Evolutionary conservation across 495 filamentous ascomycete genomes (phyloP).

Genomic region (Trichoderma orchidacearum): DNA sequence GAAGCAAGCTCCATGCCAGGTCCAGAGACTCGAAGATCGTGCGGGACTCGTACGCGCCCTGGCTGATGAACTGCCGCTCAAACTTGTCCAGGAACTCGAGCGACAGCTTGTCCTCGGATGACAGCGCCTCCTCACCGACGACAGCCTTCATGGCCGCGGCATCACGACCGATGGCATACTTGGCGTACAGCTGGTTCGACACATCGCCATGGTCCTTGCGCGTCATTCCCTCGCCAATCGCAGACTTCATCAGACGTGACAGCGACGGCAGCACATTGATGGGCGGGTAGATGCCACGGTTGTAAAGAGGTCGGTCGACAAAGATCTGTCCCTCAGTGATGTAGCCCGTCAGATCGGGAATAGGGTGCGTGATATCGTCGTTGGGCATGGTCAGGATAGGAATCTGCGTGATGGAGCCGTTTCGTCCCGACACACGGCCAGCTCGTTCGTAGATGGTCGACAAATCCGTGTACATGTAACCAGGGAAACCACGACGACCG

Average conservation of each 20-base stretch:
- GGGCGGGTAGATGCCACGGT: slow-evolving; percentile 94
- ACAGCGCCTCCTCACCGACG: slow-evolving; percentile 93
- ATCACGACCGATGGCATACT: slow-evolving; percentile 98
- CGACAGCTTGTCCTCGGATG: slow-evolving; percentile 90
- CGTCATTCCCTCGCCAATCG: slow-evolving; percentile 92
- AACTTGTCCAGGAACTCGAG: slow-evolving; percentile 98
- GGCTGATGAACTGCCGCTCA: slow-evolving; percentile 82
- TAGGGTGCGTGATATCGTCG: slow-evolving; percentile 99
- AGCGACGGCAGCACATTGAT: slow-evolving; percentile 98
- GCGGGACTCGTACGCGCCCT: slow-evolving; percentile 82
- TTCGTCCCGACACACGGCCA: slow-evolving; percentile 92
- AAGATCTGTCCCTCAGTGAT: slow-evolving; percentile 99
- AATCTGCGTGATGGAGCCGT: slow-evolving; percentile 98
- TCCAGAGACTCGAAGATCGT: slow-evolving; percentile 87
- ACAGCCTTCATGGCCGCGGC: slow-evolving; percentile 99
- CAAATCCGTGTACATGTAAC: slow-evolving; percentile 99
- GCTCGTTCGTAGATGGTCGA: slow-evolving; percentile 99
- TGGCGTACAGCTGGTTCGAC: slow-evolving; percentile 98
- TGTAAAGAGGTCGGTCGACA: slow-evolving; percentile 86
- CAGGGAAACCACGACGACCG: slow-evolving; percentile 97
- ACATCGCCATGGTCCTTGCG: slow-evolving; percentile 95
- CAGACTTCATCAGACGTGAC: slow-evolving; percentile 99
- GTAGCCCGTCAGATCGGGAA: slow-evolving; percentile 96
- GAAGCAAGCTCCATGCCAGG: slow-evolving; percentile 86
- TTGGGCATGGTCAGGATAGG: slow-evolving; percentile 99